Base-by-base conservation (phyloP, 345 rosid genomes). In the Hypericum perforatum region DNA sequence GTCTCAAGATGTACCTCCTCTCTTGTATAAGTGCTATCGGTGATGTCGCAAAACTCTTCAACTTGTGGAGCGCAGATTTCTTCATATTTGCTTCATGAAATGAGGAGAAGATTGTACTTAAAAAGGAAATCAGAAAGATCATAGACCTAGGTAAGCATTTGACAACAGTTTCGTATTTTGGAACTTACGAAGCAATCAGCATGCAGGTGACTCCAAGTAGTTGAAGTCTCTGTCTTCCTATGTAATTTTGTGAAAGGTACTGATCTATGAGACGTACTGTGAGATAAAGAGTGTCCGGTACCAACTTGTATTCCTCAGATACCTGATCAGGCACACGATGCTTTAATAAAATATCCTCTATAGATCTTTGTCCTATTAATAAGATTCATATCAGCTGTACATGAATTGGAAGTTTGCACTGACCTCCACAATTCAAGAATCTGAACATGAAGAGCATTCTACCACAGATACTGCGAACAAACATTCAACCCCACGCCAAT, bases 341-440 rank as follows among this genome's bases (percentile, higher is more conserved):
- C 16, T 49, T 5, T 7, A 32, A 37, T 11, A 56, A 36, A 12
- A 42, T 5, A 14, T 47, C 16, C 50, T 22, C 32, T 22, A 4
- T 1, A 22, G 32, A 22, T 22, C 2, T 4, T 22, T 22, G 32
- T 4, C 32, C 32, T 22, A n/a, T 3, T 6, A 7, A 9, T 6
- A 44, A 44, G 48, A n/a, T n/a, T 6, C 11, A 10, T n/a, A 44
- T 10, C 13, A 8, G 48, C 48, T 10, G 8, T 44, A 44, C 11
- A 6, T 44, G 48, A 22, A 22, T 22, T 4, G 14, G 11, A 15
- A 44, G 49, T 42, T 13, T 9, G 39, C 7, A n/a, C 69, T 56
- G 62, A 88, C 98, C 97, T 92, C 98, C 16, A 92, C 94, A 73
- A 92, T n/a, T n/a, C n/a, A n/a, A n/a, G n/a, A n/a, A n/a, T n/a